Base-by-base conservation (phyloP, 352 stramenopile genomes). In the Pythium phragmitis region DNA sequence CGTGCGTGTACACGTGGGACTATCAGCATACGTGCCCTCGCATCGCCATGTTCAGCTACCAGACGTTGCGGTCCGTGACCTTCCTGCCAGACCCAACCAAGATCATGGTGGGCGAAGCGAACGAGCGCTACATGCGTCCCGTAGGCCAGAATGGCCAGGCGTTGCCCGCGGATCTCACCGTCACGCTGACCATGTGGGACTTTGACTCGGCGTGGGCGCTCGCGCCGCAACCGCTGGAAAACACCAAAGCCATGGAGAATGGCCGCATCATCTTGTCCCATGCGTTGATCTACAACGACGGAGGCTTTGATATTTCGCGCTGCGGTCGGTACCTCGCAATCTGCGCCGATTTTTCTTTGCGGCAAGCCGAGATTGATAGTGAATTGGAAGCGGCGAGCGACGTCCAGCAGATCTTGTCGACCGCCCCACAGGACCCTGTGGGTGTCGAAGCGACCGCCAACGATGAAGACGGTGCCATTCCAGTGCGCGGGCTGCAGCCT, bases 201-300 rank as follows among this genome's bases (percentile, higher is more conserved):
- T 98, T 98, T 60, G 88, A 98, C 76, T 76, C 85, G 12, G 81
- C 84, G 17, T 95, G 86, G 86, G 77, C 86, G 6, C 56, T 91
- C 23, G 83, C 86, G 3, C 70, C 81, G 4, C 82, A 95, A 60
- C 86, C 84, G 14, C 65, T 89, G 12, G 61, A 89, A 41, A 80
- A 75, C 37, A 91, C 88, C 58, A 92, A 92, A 56, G 86, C 86
- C 11, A 95, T 95, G 86, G 80, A 89, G 57, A 91, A 92, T 62
- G 89, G 84, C 28, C 85, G 83, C 11, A 73, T 89, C 0, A 83
- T 96, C 62, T 70, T 98, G 45, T 93, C 89, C 1, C 88, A 97
- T 58, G 93, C 96, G 5, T 82, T 99, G 54, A 89, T 99, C 30
- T 99, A 99, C 75, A 99, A 98, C 68, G 96, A 99, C 72, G 96